Conservation (phyloP, 345 rosid genomes). For the Eucalyptus urophylla region DNA sequence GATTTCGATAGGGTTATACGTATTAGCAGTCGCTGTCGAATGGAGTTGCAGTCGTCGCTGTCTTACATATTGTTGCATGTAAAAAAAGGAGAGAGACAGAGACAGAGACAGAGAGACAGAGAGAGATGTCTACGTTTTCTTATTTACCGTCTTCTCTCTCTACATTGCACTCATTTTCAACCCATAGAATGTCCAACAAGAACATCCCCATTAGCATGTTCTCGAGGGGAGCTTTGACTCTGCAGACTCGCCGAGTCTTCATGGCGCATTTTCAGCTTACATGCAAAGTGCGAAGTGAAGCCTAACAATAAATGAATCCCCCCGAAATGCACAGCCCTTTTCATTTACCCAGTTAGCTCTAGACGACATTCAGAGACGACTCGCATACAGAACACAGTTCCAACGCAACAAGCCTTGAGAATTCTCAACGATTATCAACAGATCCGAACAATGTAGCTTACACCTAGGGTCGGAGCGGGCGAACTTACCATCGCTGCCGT, state of each 20-base stretch:
- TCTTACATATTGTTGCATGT: background rate
- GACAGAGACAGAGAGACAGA: background rate
- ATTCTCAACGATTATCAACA: background rate
- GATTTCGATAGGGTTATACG: background rate
- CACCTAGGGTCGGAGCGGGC: background rate
- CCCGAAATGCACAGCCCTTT: background rate
- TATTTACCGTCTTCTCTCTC: background rate
- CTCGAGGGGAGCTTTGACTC: background rate
- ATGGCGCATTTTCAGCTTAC: background rate
- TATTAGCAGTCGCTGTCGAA: background rate
- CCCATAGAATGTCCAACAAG: background rate
- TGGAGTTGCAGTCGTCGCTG: background rate
- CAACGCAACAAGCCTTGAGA: background rate
- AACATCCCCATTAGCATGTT: background rate
- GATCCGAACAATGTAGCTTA: background rate
- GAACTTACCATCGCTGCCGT: constrained; percentile 74
- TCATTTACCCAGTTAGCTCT: background rate
- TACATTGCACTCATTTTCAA: background rate
- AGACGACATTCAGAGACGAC: background rate
- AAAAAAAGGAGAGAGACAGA: background rate
- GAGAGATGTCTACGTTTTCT: background rate
- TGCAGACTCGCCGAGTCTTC: background rate
- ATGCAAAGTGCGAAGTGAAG: background rate
- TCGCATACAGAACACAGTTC: background rate
- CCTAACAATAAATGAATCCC: background rate